Evolutionary conservation across 768 basidiomycete genomes (phyloP).

Genomic region (Lactarius psammicola): DNA sequence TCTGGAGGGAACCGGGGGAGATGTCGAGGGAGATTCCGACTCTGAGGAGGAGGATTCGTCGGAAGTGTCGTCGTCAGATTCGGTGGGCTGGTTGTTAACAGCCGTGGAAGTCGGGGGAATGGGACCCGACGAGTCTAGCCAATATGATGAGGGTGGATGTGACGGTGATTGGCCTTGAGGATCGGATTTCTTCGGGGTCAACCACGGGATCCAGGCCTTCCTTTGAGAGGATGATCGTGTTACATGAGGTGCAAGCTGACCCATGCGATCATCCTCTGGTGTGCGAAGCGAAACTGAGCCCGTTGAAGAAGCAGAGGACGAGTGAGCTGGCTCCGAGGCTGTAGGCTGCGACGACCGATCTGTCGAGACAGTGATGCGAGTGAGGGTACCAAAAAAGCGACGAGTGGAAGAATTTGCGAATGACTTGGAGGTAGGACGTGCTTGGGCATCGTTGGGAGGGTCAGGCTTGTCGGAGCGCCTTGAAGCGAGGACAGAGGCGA

Average conservation of each 20-base stretch:
- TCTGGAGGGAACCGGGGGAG: conserved; percentile 7
- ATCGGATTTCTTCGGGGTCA: conserved; percentile 39
- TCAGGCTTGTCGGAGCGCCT: conserved; percentile 40
- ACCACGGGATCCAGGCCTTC: conserved; percentile 58
- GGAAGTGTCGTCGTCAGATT: conserved; percentile 29
- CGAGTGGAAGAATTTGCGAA: conserved; percentile 18
- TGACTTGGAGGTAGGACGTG: conserved; percentile 30
- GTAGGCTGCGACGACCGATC: conserved; percentile 31
- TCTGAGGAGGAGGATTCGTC: conserved; percentile 25
- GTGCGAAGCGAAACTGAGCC: conserved; percentile 51
- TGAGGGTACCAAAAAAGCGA: conserved; percentile 19
- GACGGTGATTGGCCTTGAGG: background rate
- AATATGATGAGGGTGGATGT: conserved; percentile 1
- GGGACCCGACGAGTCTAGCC: conserved; percentile 10
- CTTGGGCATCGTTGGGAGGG: conserved; percentile 33
- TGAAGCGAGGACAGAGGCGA: conserved; percentile 51
- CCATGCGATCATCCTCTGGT: conserved; percentile 50
- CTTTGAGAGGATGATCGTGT: conserved; percentile 30
- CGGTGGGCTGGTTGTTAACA: background rate
- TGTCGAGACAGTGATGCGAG: conserved; percentile 34
- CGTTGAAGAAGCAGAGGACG: conserved; percentile 57
- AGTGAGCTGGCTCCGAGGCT: conserved; percentile 42
- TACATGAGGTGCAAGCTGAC: conserved; percentile 35
- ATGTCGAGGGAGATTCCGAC: conserved; percentile 32
- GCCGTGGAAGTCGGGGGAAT: conserved; percentile 2